These are phyloP conservation scores for Tausonia pullulans DNA, from an alignment of 1,284 basidiomycete genomes.

Conservation along the genomic window DNA sequence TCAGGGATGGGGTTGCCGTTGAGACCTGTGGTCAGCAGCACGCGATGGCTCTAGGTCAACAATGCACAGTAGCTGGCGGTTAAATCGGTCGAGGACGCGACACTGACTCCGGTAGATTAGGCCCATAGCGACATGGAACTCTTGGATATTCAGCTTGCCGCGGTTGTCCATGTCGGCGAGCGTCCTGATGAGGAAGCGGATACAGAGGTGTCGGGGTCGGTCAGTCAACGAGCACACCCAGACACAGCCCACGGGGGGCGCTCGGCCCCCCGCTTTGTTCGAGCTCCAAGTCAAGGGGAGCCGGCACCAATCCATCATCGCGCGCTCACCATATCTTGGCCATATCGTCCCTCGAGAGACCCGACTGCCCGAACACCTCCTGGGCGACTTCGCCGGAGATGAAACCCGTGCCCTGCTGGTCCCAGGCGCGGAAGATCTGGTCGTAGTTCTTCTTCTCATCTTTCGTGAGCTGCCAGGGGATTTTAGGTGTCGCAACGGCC, in stretches of 20 bases:
- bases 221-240: too few relatives aligned
- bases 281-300: too few relatives aligned
- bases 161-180: constrained; percentile 81
- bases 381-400: constrained; percentile 75
- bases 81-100: too few relatives aligned
- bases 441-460: constrained; percentile 96
- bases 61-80: too few relatives aligned
- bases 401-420: constrained; percentile 69
- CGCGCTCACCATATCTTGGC: constrained; percentile 77
- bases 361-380: constrained; percentile 92
- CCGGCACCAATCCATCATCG: too few relatives aligned
- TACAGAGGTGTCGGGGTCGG: too few relatives aligned
- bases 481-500: constrained; percentile 56
- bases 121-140: constrained; percentile 99
- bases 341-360: constrained; percentile 75
- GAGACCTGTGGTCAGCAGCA: constrained; percentile 44
- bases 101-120: constrained; percentile 84
- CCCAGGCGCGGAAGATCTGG: constrained; percentile 94
- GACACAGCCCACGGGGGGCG: too few relatives aligned
- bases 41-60: too few relatives aligned
- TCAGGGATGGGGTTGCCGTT: constrained; percentile 90
- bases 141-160: constrained; percentile 85
- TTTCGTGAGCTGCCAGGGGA: constrained; percentile 81
- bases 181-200: constrained; percentile 45
- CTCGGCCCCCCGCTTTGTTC: too few relatives aligned